These are phyloP conservation scores for Mortierella sp. DNA, from an alignment of 371 early-diverging fungal genomes.

Conservation along the genomic window DNA sequence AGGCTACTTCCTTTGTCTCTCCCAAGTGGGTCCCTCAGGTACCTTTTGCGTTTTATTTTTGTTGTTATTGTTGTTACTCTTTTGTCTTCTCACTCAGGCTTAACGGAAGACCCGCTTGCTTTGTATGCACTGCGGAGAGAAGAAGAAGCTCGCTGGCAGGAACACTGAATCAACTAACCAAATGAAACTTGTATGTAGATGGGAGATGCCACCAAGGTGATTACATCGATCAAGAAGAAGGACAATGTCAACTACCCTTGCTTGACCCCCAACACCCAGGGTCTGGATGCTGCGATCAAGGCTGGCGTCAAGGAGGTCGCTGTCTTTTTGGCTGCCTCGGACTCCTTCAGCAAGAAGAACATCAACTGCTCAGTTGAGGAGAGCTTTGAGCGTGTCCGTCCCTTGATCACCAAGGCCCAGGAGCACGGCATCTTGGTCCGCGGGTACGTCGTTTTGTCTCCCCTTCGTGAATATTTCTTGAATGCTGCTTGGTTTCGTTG, in stretches of 20 bases:
- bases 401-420: conserved; percentile 78
- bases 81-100: no score
- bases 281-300: conserved; percentile 84
- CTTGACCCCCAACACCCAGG: conserved; percentile 93
- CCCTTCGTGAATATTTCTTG: not conserved
- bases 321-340: conserved; percentile 93
- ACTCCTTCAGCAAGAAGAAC: conserved; percentile 91
- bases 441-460: conserved; percentile 64
- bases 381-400: conserved; percentile 80
- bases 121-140: not conserved
- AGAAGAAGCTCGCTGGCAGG: not conserved
- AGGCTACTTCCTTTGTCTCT: conserved; percentile 96
- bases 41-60: conserved; percentile 12
- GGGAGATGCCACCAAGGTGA: conserved; percentile 88
- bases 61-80: not conserved
- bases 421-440: conserved; percentile 83
- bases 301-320: conserved; percentile 92
- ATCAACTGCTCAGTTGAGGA: conserved; percentile 95
- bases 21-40: conserved; percentile 98
- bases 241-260: conserved; percentile 88
- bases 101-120: no score
- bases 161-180: not conserved
- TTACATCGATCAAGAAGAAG: conserved; percentile 73
- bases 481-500: not conserved
- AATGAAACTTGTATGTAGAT: conserved; percentile 67